phyloP scores from a whole-genome alignment of 116 monocot genomes.

The Cymodocea nodosa region DNA sequence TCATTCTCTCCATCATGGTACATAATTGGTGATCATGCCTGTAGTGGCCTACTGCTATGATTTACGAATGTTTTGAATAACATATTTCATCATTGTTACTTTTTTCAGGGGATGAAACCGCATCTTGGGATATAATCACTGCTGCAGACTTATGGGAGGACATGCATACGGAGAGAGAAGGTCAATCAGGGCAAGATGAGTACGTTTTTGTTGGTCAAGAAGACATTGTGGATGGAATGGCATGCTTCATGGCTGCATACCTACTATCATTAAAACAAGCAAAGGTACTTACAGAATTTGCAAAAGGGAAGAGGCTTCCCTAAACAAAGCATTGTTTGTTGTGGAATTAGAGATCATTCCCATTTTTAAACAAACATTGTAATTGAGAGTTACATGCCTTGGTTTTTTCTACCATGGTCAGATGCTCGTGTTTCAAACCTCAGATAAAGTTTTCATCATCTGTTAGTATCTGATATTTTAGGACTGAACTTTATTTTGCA shows the following conservation, averaged over 20 bases:
- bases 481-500: slow-evolving; percentile 30
- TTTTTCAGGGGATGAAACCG: slow-evolving; percentile 21
- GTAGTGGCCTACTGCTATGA: not conserved
- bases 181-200: slow-evolving; percentile 17
- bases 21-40: not conserved
- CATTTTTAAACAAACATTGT: no score
- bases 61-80: not conserved
- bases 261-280: slow-evolving; percentile 58
- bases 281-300: no score
- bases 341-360: no score
- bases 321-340: no score
- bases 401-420: no score
- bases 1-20: not conserved
- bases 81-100: not conserved
- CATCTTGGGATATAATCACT: no score
- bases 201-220: slow-evolving; percentile 82
- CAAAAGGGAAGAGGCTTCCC: no score
- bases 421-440: not conserved
- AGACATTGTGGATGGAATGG: slow-evolving; percentile 86
- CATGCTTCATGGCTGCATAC: slow-evolving; percentile 86
- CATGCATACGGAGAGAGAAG: no score
- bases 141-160: no score
- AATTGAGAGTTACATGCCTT: no score
- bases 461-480: not conserved
- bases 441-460: not conserved